Conservation (phyloP, 2,329 filamentous ascomycete genomes). For the Hymenoscyphus albidus region DNA sequence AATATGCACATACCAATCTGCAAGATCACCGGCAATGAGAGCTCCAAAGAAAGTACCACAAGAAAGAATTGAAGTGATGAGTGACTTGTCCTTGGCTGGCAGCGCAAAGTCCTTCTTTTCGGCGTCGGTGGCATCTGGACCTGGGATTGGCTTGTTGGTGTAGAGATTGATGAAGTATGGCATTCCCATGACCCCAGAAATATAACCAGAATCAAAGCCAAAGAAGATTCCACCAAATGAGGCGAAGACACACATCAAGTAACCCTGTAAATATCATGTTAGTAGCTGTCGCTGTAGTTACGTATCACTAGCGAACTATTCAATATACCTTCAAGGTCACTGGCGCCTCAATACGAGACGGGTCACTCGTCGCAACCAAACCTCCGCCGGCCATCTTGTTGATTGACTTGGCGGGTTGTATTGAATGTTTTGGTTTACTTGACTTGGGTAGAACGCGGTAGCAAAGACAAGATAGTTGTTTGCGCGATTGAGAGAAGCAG, state of each 20-base stretch:
- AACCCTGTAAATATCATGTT: constrained; percentile 41
- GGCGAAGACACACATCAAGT: constrained; percentile 66
- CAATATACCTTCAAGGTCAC: constrained; percentile 52
- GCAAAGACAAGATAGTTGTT: background rate
- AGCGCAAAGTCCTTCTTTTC: constrained; percentile 33
- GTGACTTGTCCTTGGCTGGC: constrained; percentile 40
- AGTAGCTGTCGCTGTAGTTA: background rate
- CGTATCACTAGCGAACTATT: too few species aligned
- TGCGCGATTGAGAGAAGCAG: background rate
- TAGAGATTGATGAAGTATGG: constrained; percentile 38
- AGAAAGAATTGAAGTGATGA: constrained; percentile 54
- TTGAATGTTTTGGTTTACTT: background rate
- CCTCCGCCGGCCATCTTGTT: constrained; percentile 2
- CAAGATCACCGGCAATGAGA: constrained; percentile 70
- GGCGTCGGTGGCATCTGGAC: constrained; percentile 14
- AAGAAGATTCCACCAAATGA: constrained; percentile 57
- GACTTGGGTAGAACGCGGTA: background rate
- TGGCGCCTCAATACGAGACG: constrained; percentile 64
- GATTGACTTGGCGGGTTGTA: background rate
- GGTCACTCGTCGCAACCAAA: constrained; percentile 50
- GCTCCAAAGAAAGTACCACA: constrained; percentile 78
- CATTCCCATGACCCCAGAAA: constrained; percentile 54
- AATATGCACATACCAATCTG: constrained; percentile 50
- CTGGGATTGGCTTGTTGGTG: constrained; percentile 24
- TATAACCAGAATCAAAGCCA: constrained; percentile 75